These are phyloP conservation scores for Cladosporium sp. DNA, from an alignment of 2,329 filamentous ascomycete genomes.

Conservation along the genomic window DNA sequence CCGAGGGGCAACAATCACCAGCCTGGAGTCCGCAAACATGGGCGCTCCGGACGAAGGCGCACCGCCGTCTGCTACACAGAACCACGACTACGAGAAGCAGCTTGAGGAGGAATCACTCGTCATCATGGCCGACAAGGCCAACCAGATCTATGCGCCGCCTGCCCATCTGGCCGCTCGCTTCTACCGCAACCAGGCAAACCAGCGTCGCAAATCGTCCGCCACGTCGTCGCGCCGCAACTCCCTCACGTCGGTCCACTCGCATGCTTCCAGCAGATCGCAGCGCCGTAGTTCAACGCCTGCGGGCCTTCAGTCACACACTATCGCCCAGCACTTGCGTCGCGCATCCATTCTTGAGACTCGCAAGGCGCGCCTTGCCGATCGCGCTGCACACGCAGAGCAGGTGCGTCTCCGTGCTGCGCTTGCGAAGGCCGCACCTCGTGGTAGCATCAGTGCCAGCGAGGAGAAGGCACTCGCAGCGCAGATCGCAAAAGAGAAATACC, in stretches of 20 bases:
- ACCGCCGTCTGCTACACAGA: neutral
- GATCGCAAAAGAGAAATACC: conserved; percentile 71
- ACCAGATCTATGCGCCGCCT: conserved; percentile 58
- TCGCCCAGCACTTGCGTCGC: conserved; percentile 74
- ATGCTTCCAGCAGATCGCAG: conserved; percentile 59
- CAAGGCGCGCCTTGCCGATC: conserved; percentile 72
- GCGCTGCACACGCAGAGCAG: conserved; percentile 78
- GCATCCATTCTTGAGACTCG: conserved; percentile 77
- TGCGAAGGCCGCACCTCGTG: conserved; percentile 65
- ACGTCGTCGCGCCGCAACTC: conserved; percentile 77
- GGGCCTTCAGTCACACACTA: conserved; percentile 64
- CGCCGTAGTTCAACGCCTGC: conserved; percentile 37
- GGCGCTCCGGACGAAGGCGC: conserved; percentile 7
- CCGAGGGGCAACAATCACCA: neutral
- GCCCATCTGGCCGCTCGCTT: conserved; percentile 75
- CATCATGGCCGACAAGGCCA: conserved; percentile 13
- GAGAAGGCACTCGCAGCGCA: conserved; percentile 74
- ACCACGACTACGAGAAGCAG: neutral
- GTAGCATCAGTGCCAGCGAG: conserved; percentile 59
- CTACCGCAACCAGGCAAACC: conserved; percentile 57
- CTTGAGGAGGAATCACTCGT: conserved; percentile 8
- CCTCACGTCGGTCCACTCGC: conserved; percentile 70
- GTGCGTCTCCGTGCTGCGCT: conserved; percentile 71
- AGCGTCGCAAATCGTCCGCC: conserved; percentile 68
- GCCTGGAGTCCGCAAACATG: neutral